Base-by-base conservation (phyloP, 805 yeast species). In the Wickerhamiella parazyma region DNA sequence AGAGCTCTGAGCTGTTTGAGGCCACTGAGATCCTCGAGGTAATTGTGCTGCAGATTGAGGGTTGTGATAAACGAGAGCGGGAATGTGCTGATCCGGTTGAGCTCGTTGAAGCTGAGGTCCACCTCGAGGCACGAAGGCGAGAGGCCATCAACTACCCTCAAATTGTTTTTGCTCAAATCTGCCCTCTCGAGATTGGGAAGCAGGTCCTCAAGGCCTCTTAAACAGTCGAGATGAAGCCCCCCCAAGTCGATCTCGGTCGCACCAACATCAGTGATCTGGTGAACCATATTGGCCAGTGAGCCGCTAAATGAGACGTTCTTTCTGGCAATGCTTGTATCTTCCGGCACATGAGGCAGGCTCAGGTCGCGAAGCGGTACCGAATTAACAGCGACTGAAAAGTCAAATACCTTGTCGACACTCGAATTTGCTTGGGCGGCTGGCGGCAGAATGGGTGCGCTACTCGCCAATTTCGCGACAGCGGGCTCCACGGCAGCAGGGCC, bases 91-190 rank as follows among this genome's bases (percentile, higher is more conserved):
- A 48, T 37, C 3, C 46, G 38, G 17, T 45, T 46, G 18, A 54
- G 45, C 9, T 6, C 1, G 40, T 54, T 54, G 20, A 28, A 6
- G 17, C 49, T 21, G 18, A 54, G 31, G 25, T 52, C 55, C 4
- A 52, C 36, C 14, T 45, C 46, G 7, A 49, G 48, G 6, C 52
- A 40, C 2, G 40, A 34, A 16, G 45, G 42, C 1, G 57, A 55
- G 14, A 54, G 45, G 7, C 58, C 57, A 6, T 54, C 48, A 5
- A 53, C 38, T 12, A 46, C 44, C 14, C 49, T 29, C 17, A 54
- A 36, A 3, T 24, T 14, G 35, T 54, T 54, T 18, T 43, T 37
- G 28, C 48, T 40, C 28, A 49, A 31, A 16, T 49, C 41, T 11
- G 50, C 44, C 11, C 45, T 42, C 4, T 47, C 42, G 14, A 53